Conservation (phyloP, 83 land plant genomes). For the Thuja plicata region DNA sequence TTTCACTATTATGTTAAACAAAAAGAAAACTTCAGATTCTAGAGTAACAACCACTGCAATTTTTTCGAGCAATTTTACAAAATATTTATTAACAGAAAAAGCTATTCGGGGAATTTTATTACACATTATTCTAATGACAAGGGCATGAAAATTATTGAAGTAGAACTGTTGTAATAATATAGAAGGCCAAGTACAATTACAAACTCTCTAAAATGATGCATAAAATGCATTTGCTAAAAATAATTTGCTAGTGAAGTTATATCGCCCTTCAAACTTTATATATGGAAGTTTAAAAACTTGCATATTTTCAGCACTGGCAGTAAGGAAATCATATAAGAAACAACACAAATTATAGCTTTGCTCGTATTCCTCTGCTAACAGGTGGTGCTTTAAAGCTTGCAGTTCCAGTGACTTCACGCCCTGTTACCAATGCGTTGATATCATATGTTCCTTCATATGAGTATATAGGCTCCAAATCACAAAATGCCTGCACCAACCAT, state of each 20-base stretch:
- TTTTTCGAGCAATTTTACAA: neutral
- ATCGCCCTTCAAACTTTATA: neutral
- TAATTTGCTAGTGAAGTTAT: neutral
- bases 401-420: conserved; percentile 77
- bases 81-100: neutral
- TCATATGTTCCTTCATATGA: conserved; percentile 90
- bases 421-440: conserved; percentile 75
- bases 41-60: too few species aligned
- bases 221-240: neutral
- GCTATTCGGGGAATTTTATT: neutral
- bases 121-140: neutral
- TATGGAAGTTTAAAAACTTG: neutral
- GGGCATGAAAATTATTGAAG: neutral
- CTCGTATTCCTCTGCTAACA: neutral
- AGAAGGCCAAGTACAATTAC: neutral
- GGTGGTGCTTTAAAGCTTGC: conserved; percentile 68
- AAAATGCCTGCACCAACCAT: conserved; percentile 62
- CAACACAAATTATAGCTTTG: neutral
- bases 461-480: conserved; percentile 85
- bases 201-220: neutral
- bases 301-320: neutral
- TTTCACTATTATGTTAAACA: too few species aligned
- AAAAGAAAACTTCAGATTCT: neutral
- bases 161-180: too few species aligned
- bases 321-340: neutral